Base-by-base conservation (phyloP, 495 filamentous ascomycete genomes). In the Jackrogersella minutella region DNA sequence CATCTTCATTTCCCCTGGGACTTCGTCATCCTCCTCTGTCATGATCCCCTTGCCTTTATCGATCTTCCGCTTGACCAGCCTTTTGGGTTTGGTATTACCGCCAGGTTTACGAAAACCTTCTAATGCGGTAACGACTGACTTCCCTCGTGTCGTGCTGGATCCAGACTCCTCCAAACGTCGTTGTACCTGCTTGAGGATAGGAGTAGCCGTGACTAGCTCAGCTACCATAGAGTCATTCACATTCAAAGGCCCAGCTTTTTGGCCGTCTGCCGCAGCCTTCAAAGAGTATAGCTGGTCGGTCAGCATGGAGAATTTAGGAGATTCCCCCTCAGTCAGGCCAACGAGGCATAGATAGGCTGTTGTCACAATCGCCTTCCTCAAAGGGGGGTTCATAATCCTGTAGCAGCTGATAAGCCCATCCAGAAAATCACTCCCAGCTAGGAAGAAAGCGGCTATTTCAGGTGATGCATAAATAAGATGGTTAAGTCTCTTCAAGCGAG, bases 341-440 rank as follows among this genome's bases (percentile, higher is more conserved):
- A 85, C 74, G 2, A 96, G 76, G 33, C 90, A 88, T 6, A 93
- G 82, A 66, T 93, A 97, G 11, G 86, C 77, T 5, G 88, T 87
- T 3, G 86, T 84, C 14, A 92, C 81, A n/a, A 95, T 78, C 3
- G 83, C 79, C 57, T 83, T 87, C 41, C 86, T 83, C 10, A 89
- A 72, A 5, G 82, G 81, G 11, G 82, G 83, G 40, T 86, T 83
- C 64, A 81, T 83, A 49, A 86, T 77, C 40, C 80, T 84, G 74
- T 90, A 96, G 50, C 85, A 85, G 62, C 80, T 84, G 30, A 83
- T 78, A 11, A 96, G 79, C 2, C 88, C 87, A 70, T 97, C 93
- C 10, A 96, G 71, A 68, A 93, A 93, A 73, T 97, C 93, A 46
- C 91, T 91, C 14, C 93, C 93, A 0, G 88, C 87, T 73, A 96